Conservation (phyloP, 305 asterid genomes). For the Fraxinus angustifolia region DNA sequence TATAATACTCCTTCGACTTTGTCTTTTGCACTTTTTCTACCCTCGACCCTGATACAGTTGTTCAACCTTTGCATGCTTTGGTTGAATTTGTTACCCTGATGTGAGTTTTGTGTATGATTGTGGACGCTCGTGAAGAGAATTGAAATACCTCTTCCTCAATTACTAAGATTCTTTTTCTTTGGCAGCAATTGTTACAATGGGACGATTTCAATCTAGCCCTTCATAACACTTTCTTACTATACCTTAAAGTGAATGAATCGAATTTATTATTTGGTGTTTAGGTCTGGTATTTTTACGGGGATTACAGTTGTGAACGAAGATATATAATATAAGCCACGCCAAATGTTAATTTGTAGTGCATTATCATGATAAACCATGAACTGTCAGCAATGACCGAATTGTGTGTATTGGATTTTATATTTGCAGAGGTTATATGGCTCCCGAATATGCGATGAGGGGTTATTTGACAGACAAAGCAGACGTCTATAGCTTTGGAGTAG, state of each 20-base stretch:
- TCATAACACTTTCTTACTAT: neutral
- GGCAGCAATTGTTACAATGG: neutral
- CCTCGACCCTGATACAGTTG: no score
- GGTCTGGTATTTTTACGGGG: neutral
- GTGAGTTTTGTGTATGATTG: neutral
- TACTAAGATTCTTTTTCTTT: neutral
- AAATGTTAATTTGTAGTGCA: neutral
- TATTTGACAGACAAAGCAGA: slow-evolving; percentile 91
- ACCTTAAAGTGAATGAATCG: neutral
- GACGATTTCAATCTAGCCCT: neutral
- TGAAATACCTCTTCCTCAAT: neutral
- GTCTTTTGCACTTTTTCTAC: neutral
- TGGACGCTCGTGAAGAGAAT: neutral
- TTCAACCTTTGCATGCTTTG: neutral
- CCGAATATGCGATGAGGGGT: slow-evolving; percentile 94
- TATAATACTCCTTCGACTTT: neutral
- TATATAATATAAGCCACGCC: no score
- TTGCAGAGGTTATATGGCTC: slow-evolving; percentile 91
- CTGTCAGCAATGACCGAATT: neutral
- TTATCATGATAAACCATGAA: neutral
- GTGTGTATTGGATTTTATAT: neutral
- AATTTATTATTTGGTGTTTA: neutral
- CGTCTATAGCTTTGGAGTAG: slow-evolving; percentile 85
- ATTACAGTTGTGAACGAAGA: neutral
- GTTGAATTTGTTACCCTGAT: neutral